Evolutionary conservation across 306 rosid species (phyloP).

Genomic region (Cicer yamashitae): DNA sequence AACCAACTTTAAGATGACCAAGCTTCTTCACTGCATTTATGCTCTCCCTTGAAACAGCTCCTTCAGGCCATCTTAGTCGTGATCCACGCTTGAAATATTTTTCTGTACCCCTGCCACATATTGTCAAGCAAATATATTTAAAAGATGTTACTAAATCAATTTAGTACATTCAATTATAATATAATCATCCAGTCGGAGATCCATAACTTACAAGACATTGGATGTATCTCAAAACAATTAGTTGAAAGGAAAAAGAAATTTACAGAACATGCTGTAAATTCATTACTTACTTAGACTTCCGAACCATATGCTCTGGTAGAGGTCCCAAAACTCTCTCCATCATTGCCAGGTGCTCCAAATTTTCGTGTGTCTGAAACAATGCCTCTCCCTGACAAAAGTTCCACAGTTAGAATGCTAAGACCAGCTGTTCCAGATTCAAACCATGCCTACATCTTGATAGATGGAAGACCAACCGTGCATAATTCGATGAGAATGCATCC

Average conservation of each 20-base stretch:
- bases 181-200: neutral
- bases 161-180: neutral
- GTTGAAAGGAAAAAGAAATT: neutral
- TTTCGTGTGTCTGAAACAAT: constrained; percentile 91
- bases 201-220: constrained; percentile 9
- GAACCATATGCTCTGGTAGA: constrained; percentile 74
- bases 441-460: constrained; percentile 39
- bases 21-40: constrained; percentile 91
- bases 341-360: constrained; percentile 97
- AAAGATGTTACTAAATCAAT: neutral
- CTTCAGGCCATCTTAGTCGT: constrained; percentile 88
- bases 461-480: constrained; percentile 65
- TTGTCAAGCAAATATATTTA: constrained; percentile 21
- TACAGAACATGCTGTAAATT: neutral
- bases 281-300: constrained; percentile 62
- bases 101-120: constrained; percentile 71
- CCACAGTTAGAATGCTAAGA: constrained; percentile 42
- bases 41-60: constrained; percentile 94
- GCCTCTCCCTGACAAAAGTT: constrained; percentile 78
- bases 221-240: constrained; percentile 30
- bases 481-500: constrained; percentile 91
- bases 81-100: constrained; percentile 79
- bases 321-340: constrained; percentile 89
- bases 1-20: constrained; percentile 67
- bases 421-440: constrained; percentile 39